phyloP scores from a whole-genome alignment of 2,329 filamentous ascomycete species.

The Scedosporium aurantiacum region DNA sequence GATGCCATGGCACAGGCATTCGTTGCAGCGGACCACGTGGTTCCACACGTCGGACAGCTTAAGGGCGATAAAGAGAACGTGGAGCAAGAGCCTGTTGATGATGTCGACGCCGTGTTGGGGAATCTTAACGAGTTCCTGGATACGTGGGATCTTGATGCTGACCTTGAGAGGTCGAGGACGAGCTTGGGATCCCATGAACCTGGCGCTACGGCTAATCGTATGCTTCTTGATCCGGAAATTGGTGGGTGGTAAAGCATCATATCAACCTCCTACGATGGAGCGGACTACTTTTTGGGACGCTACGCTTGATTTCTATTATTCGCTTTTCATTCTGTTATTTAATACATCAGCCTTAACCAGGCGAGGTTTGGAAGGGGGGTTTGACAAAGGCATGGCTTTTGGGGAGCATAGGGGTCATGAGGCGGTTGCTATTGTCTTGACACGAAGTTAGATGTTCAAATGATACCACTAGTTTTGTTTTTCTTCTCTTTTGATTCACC shows the following conservation, averaged over 20 bases:
- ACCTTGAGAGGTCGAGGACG: conserved; percentile 11
- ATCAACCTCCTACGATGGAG: background rate
- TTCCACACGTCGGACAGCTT: conserved; percentile 8
- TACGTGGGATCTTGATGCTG: conserved; percentile 23
- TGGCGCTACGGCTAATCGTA: background rate
- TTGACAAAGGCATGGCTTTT: too few species aligned
- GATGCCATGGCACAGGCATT: conserved; percentile 40
- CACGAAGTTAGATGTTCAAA: too few species aligned
- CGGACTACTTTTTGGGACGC: background rate
- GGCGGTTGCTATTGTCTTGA: too few species aligned
- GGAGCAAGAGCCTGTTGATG: conserved; percentile 18
- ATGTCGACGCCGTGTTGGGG: conserved; percentile 33
- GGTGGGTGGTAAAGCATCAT: background rate
- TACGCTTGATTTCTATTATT: too few species aligned
- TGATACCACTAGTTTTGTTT: too few species aligned
- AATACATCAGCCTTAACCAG: background rate
- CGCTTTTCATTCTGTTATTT: background rate
- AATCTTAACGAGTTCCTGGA: conserved; percentile 35
- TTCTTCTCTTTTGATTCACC: too few species aligned
- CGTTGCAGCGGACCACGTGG: conserved; percentile 27
- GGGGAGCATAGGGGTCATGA: too few species aligned
- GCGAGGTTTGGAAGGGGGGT: too few species aligned
- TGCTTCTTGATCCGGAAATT: background rate
- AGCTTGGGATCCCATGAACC: background rate
- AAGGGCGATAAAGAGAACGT: conserved; percentile 6